phyloP scores from a whole-genome alignment of 345 rosid species.

The Arabis hirsuta region DNA sequence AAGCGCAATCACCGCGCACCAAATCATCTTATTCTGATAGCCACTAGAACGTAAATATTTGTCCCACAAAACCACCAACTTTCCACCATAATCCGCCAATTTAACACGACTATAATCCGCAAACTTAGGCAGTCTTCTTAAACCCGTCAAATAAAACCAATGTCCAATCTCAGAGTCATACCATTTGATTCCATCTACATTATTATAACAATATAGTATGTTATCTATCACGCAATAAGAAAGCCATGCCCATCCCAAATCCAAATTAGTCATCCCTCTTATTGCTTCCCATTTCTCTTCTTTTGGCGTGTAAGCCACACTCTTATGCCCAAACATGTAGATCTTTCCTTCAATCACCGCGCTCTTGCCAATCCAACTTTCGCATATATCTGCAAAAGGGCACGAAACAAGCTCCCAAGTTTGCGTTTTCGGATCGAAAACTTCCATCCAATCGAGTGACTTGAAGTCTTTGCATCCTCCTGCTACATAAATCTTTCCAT shows the following conservation, averaged over 20 bases:
- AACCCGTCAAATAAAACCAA: too few species aligned
- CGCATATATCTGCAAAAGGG: too few species aligned
- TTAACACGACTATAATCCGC: too few species aligned
- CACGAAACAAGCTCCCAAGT: background rate
- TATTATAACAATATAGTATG: background rate
- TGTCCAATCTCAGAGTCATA: too few species aligned
- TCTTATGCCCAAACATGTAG: too few species aligned
- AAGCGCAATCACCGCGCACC: slow-evolving; percentile 2
- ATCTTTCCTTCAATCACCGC: too few species aligned
- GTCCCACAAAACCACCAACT: background rate
- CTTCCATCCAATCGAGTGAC: background rate
- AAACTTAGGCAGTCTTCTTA: background rate
- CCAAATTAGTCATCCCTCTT: background rate
- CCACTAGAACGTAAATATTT: background rate
- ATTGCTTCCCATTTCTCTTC: background rate
- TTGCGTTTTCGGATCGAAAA: background rate
- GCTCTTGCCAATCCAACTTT: too few species aligned
- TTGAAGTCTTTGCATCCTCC: background rate
- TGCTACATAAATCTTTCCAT: background rate
- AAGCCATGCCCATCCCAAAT: background rate
- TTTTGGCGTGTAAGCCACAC: background rate
- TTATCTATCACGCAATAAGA: background rate
- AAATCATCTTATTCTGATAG: background rate
- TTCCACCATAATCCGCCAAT: background rate
- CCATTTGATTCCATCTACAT: too few species aligned